Base-by-base conservation (phyloP, 2,329 filamentous ascomycete genomes). In the Colletotrichum lentis region DNA sequence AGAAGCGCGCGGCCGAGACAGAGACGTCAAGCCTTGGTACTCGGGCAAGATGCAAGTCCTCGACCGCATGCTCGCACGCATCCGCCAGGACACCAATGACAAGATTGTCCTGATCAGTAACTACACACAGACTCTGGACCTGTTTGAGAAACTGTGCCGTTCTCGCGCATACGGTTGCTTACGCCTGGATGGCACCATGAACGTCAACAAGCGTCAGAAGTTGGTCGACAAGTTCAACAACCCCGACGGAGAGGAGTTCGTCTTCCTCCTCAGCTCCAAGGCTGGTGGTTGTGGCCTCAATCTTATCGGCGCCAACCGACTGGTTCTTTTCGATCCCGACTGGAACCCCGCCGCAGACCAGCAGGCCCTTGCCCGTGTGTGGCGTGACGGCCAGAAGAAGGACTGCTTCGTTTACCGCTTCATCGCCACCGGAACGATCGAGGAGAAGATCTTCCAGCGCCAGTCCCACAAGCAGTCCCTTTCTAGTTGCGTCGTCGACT, bases 401-500 rank as follows among this genome's bases (percentile, higher is more conserved):
- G 96, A 99, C 76, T 99, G 96, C 76, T 99, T 99, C 74, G 96
- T 99, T 18, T 99, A 99, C 79, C 92, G 96, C n/a, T 99, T 99
- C 81, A 99, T 99, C 74, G 92, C 94, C 0, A 98, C 96, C 0
- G 96, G 96, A 4, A 97, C 94, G 0, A 99, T 99, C 70, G 96
- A 99, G 77, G 96, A 99, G 80, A 99, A 99, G 82, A 97, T 99
- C 73, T 99, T 99, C 82, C 96, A 99, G 79, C 91, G 96, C 11
- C 96, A 99, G 76, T 97, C 93, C 0, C 96, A 99, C 83, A 99
- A 99, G 80, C 96, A 99, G 80, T 96, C 93, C 8, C 84, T 99
- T 1, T 98, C 95, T 0, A 97, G 93, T 0, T 97, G 94, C 73
- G 96, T 99, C 5, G 96, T 99, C 8, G 96, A 99, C 79, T 94